Evolutionary conservation across 441 rosid genomes (phyloP), one percentile per base, ranked within the genome.

Genomic region (Corymbia citriodora): DNA sequence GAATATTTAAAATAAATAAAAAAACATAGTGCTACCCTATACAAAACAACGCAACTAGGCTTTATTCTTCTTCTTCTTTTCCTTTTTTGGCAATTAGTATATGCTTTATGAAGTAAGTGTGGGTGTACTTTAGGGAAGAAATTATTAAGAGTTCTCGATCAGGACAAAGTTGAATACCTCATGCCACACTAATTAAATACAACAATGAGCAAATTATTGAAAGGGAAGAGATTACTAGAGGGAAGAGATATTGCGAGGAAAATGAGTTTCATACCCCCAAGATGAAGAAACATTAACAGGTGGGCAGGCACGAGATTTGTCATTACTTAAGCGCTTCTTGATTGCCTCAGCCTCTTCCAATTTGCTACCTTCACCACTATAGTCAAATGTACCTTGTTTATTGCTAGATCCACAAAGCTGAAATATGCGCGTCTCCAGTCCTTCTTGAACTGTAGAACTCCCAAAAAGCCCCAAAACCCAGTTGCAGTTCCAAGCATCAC

Each of bases 31-130:
- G 68, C 17, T 61, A 61, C 11, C 68, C 29, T 61, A 27, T 61
- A 27, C 31, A 61, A 27, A 61, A 61, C 68, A 61, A 27, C 4
- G 17, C 17, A 61, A 61, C 31, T 61, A 27, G 31, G 31, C 8
- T 61, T 27, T 61, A 12, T 61, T 61, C 8, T 27, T n/a, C n/a
- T 2, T 59, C 2, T 9, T 55, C 8, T 55, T 0, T 0, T 1
- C 18, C 2, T 7, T 2, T 3, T 3, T 19, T 54, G 31, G 68
- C 31, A 61, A 12, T 61, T 61, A 61, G 68, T 61, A 61, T 25
- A 27, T 61, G 68, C 68, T 61, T 61, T 61, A 61, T 61, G 68
- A 61, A 61, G 68, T 61, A 31, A 61, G 31, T 61, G 68, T 61
- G 31, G 4, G 68, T 61, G 68, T 61, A 27, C 0, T 27, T 12